phyloP scores from a whole-genome alignment of 2,329 filamentous ascomycete genomes.

The Acrodontium crateriforme region DNA sequence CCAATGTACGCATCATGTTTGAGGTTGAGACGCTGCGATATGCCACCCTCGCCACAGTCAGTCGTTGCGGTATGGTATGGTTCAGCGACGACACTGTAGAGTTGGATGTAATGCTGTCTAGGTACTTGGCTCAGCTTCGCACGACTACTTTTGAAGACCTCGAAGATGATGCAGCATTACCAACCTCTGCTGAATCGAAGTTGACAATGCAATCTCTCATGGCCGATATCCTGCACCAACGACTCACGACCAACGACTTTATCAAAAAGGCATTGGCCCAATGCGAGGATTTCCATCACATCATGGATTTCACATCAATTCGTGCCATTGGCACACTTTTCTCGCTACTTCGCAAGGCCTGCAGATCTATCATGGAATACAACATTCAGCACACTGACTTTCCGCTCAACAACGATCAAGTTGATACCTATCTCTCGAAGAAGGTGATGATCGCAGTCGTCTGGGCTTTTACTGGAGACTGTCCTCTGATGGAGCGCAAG shows the following conservation, averaged over 20 bases:
- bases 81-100: constrained; percentile 97
- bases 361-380: constrained; percentile 86
- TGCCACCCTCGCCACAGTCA: constrained; percentile 94
- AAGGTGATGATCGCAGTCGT: constrained; percentile 85
- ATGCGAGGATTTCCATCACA: constrained; percentile 72
- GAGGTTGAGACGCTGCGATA: constrained; percentile 97
- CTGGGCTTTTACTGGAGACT: constrained; percentile 94
- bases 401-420: constrained; percentile 75
- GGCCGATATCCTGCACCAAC: constrained; percentile 62
- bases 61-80: constrained; percentile 99
- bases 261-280: constrained; percentile 63
- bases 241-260: constrained; percentile 67
- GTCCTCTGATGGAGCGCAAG: constrained; percentile 76
- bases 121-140: constrained; percentile 76
- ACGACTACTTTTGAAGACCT: constrained; percentile 83
- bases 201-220: constrained; percentile 71
- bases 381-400: constrained; percentile 92
- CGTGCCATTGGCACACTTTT: constrained; percentile 87
- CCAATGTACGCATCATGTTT: constrained; percentile 98
- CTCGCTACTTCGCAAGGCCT: constrained; percentile 87
- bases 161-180: constrained; percentile 77
- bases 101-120: constrained; percentile 77
- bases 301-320: constrained; percentile 94
- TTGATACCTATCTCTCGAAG: constrained; percentile 82
- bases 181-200: constrained; percentile 34